These are phyloP conservation scores for Podaxis mareebaensis DNA, from an alignment of 768 basidiomycete genomes.

Conservation along the genomic window DNA sequence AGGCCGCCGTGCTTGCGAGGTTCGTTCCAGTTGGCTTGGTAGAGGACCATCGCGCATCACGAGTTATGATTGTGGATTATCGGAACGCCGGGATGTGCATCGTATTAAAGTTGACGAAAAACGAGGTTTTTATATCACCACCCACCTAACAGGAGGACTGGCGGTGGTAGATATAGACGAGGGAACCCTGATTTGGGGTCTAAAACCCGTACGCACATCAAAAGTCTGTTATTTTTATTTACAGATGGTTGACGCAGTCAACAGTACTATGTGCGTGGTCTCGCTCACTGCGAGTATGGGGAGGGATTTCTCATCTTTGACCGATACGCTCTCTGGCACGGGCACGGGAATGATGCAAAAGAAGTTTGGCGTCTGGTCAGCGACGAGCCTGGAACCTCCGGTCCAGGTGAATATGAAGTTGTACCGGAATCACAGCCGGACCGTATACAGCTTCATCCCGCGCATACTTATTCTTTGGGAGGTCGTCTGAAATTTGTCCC, in stretches of 20 bases:
- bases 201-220: slow-evolving; percentile 41
- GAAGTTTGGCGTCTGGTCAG: slow-evolving; percentile 70
- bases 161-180: slow-evolving; percentile 54
- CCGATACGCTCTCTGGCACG: slow-evolving; percentile 36
- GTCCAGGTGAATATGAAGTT: slow-evolving; percentile 11
- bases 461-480: neutral
- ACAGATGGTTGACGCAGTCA: neutral
- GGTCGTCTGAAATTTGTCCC: slow-evolving; percentile 16
- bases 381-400: slow-evolving; percentile 20
- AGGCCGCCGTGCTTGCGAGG: slow-evolving; percentile 33
- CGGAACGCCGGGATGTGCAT: slow-evolving; percentile 51
- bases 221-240: neutral
- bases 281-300: slow-evolving; percentile 75
- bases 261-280: slow-evolving; percentile 44
- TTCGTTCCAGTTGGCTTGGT: slow-evolving; percentile 59
- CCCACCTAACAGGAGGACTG: slow-evolving; percentile 55
- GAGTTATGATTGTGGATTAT: slow-evolving; percentile 32
- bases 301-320: slow-evolving; percentile 75
- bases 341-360: slow-evolving; percentile 33
- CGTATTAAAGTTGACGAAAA: slow-evolving; percentile 77
- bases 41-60: slow-evolving; percentile 42
- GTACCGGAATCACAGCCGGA: slow-evolving; percentile 17
- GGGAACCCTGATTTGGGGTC: slow-evolving; percentile 58
- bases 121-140: slow-evolving; percentile 59
- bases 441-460: slow-evolving; percentile 16